Percentiles rank a stretch among this genome's conserved stretches.
phyloP scores from a whole-genome alignment of 495 filamentous ascomycete species.

The Chaetomidium leptoderma region DNA sequence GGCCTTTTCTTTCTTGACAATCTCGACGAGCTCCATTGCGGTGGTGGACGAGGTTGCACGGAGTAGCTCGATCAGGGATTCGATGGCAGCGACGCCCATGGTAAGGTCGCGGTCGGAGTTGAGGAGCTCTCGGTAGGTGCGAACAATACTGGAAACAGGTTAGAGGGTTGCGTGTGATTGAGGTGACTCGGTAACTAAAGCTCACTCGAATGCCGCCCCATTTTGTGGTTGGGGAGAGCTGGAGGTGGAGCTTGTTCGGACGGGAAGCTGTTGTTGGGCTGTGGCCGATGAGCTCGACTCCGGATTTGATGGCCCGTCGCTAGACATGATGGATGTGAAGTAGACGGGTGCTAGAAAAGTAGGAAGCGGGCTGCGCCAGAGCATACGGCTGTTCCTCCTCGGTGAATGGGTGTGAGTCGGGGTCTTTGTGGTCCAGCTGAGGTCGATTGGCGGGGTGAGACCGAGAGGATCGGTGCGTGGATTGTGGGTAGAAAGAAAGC shows the following conservation, averaged over 20 bases:
- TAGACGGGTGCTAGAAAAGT: slow-evolving; percentile 18
- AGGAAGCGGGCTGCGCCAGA: slow-evolving; percentile 26
- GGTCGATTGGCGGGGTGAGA: neutral
- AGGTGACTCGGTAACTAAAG: no score
- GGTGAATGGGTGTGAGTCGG: neutral
- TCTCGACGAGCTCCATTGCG: slow-evolving; percentile 86
- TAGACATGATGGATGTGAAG: slow-evolving; percentile 24
- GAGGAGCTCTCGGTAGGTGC: slow-evolving; percentile 49
- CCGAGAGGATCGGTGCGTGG: no score
- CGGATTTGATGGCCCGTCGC: slow-evolving; percentile 13
- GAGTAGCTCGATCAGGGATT: slow-evolving; percentile 81
- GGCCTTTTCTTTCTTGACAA: slow-evolving; percentile 67
- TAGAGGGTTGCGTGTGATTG: no score
- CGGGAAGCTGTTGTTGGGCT: slow-evolving; percentile 10
- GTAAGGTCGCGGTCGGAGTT: slow-evolving; percentile 73
- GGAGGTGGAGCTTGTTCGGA: slow-evolving; percentile 8
- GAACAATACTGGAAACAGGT: slow-evolving; percentile 53
- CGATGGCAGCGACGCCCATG: slow-evolving; percentile 94
- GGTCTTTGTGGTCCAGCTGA: neutral
- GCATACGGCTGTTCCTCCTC: slow-evolving; percentile 14
- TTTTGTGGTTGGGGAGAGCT: slow-evolving; percentile 13
- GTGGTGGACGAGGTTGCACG: slow-evolving; percentile 71
- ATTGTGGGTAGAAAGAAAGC: neutral
- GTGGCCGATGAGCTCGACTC: neutral
- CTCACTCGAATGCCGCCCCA: slow-evolving; percentile 28